Base-by-base conservation (phyloP, 2,329 filamentous ascomycete species). In the Coccinonectria pachysandricola region DNA sequence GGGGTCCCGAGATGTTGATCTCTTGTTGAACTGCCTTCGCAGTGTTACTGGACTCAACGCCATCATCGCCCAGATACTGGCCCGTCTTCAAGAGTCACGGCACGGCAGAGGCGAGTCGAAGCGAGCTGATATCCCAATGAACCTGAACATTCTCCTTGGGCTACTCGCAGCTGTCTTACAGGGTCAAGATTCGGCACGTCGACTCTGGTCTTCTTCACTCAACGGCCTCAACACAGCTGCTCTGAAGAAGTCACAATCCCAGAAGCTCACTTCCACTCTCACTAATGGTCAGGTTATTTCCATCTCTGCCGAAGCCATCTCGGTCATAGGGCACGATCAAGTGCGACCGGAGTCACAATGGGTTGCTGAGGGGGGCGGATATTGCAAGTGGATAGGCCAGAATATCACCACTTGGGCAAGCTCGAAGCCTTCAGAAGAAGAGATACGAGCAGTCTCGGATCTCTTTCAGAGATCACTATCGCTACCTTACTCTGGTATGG, bases 1-100 rank as follows among this genome's bases (percentile, higher is more conserved):
- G 12, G 41, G 31, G 25, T 40, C 51, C 39, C 43, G 41, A 13
- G 65, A 68, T 19, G 40, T 62, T 1, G 51, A 56, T 20, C 52
- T 69, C 3, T 56, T 96, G 10, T 41, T 82, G 1, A 52, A 56
- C 32, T 83, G 76, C 45, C 57, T 98, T 5, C 67, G 66, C 30
- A 94, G 76, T 46, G 62, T 91, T 10, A 67, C 78, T 3, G 87
- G 86, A 0, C 53, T 94, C 16, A 88, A 85, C 35, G 79, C 82
- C n/a, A 49, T 87, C 15, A 51, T 86, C 7, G 65, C 75, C n/a
- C 73, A 79, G 27, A 57, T 93, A 15, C 75, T 71, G 32, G 62
- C 68, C 12, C 57, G 83, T 11, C 64, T 77, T 6, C 61, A 65
- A 24, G 63, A 70, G 35, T 56, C 56, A 8, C 68, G 60, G 26